Percentiles rank a stretch among this genome's conserved stretches.
Evolutionary conservation across 2,329 filamentous ascomycete species (phyloP).

Genomic region (Fusarium mexicanum): DNA sequence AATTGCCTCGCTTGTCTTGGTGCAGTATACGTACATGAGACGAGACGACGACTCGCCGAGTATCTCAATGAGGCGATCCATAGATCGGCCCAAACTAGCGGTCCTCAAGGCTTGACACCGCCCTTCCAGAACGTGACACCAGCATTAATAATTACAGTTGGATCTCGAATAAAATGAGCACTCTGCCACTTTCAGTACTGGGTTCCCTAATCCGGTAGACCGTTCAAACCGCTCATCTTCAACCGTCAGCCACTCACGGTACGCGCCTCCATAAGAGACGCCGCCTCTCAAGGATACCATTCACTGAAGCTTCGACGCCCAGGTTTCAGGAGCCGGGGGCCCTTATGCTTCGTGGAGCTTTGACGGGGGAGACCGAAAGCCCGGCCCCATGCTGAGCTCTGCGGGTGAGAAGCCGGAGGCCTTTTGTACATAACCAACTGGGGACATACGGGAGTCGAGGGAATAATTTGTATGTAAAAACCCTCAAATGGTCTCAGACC

Average conservation of each 20-base stretch:
- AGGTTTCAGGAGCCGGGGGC: slow-evolving; percentile 14
- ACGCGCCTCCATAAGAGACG: neutral
- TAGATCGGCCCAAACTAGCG: slow-evolving; percentile 17
- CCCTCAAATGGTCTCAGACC: slow-evolving; percentile 16
- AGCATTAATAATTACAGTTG: neutral
- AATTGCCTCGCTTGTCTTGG: slow-evolving; percentile 10
- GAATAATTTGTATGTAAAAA: slow-evolving; percentile 8
- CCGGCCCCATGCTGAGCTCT: slow-evolving; percentile 8
- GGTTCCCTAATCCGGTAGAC: slow-evolving; percentile 29
- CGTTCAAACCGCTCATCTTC: slow-evolving; percentile 8
- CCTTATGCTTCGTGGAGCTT: slow-evolving; percentile 14
- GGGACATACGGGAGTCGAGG: slow-evolving; percentile 2
- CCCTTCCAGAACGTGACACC: slow-evolving; percentile 35
- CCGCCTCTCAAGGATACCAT: neutral
- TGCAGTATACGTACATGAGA: neutral
- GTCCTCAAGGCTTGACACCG: slow-evolving; percentile 20
- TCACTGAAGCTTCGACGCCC: slow-evolving; percentile 5
- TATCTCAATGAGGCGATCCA: slow-evolving; percentile 23
- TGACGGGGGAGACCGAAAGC: slow-evolving; percentile 29
- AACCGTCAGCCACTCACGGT: slow-evolving; percentile 16
- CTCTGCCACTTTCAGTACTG: neutral
- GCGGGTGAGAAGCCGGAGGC: slow-evolving; percentile 12
- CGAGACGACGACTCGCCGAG: neutral
- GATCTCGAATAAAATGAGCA: neutral
- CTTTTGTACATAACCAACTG: slow-evolving; percentile 10